These are phyloP conservation scores for Ganoderma leucocontextum DNA, from an alignment of 1,284 basidiomycete species.

Conservation along the genomic window DNA sequence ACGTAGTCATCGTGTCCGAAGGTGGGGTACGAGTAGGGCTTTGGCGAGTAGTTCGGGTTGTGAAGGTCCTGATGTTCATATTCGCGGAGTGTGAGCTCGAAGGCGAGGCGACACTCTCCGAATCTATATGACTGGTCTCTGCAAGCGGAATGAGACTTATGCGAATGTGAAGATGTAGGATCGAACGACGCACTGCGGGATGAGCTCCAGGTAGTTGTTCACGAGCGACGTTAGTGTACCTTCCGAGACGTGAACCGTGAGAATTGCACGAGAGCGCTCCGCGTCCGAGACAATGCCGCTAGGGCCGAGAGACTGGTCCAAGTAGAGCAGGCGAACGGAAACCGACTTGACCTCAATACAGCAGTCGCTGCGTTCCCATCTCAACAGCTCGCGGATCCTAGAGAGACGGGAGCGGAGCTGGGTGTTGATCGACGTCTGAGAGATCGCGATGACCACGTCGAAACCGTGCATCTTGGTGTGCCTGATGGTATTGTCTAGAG, in stretches of 20 bases:
- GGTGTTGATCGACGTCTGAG: constrained; percentile 42
- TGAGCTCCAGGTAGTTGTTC: constrained; percentile 8
- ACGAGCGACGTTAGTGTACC: constrained; percentile 4
- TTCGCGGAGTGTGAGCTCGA: constrained; percentile 36
- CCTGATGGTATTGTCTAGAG: constrained; percentile 35
- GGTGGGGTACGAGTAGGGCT: constrained; percentile 18
- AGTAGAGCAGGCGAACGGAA: constrained; percentile 33
- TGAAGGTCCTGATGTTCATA: constrained; percentile 26
- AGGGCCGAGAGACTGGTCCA: background rate
- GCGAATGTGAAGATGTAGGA: background rate
- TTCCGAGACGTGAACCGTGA: constrained; percentile 35
- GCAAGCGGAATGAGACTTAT: background rate
- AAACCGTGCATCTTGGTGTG: constrained; percentile 39
- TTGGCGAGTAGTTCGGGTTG: constrained; percentile 13
- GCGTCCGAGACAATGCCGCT: constrained; percentile 21
- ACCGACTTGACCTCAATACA: constrained; percentile 39
- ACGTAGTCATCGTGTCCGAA: constrained; percentile 14
- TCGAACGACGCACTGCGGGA: constrained; percentile 4
- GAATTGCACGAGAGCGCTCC: constrained; percentile 33
- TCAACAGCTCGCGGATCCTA: constrained; percentile 25
- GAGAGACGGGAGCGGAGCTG: constrained; percentile 33
- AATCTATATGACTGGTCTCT: constrained; percentile 17
- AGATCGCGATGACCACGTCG: constrained; percentile 44
- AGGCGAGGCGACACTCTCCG: constrained; percentile 35
- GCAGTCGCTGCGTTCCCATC: constrained; percentile 37